Evolutionary conservation across 2,329 filamentous ascomycete species (phyloP), one percentile per base, ranked within the genome.

Genomic region (Xylariaceae sp.): DNA sequence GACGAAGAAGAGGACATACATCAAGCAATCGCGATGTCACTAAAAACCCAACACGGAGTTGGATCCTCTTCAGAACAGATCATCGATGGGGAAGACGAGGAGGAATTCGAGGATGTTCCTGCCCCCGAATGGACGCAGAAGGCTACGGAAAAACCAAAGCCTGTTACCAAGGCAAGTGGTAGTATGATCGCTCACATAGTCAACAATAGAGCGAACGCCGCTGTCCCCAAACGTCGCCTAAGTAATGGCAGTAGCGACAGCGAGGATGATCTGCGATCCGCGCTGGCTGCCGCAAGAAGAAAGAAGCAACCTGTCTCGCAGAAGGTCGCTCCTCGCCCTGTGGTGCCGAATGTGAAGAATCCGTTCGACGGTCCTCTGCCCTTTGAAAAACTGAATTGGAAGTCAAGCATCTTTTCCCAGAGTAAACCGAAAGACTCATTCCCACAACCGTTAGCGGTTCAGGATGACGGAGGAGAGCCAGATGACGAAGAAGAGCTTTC

Each of bases 321-420:
- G 2, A 43, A 51, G n/a, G 39, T 36, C 2, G 39, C 51, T 55
- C 32, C 58, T 49, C 62, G 67, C 4, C 65, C 71, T 17, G 61
- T 71, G 3, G 62, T 68, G n/a, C 66, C 76, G 10, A 83, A 81
- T 44, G 74, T 78, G 33, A 81, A 80, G 56, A 82, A 83, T 58
- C 75, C 81, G 0, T 82, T 95, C 62, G 81, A 82, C 56, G 92
- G 92, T 0, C 90, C 91, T 0, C 69, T 99, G 5, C 94, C 94
- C 0, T 99, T 99, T 62, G 90, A 96, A 59, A 92, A 90, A 62
- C 76, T 96, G 1, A 83, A 87, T 40, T 83, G 80, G 75, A 84
- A 81, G 45, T 85, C 81, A 2, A 78, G 76, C 1, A 72, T 83
- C 2, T 83, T 83, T 52, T 69, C 68, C 5, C 75, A 73, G 54